phyloP scores from a whole-genome alignment of 495 filamentous ascomycete species.

The Melanomma pulvis-pyrius region DNA sequence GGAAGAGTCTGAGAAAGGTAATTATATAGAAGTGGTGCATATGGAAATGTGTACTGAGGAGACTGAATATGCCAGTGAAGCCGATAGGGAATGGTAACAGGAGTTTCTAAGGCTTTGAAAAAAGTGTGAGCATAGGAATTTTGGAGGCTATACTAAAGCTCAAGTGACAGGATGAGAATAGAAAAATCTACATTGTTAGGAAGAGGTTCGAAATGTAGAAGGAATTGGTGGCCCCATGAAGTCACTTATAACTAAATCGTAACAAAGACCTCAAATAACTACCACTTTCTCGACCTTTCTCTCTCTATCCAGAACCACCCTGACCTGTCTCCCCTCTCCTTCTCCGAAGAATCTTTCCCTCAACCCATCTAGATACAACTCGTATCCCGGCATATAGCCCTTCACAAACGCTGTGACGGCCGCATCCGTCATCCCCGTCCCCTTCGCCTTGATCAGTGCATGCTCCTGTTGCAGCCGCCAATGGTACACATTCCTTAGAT shows the following conservation, averaged over 20 bases:
- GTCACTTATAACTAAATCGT: background rate
- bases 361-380: slow-evolving; percentile 21
- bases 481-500: slow-evolving; percentile 24
- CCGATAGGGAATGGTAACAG: too few species aligned
- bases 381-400: slow-evolving; percentile 32
- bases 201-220: too few species aligned
- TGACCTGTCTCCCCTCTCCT: slow-evolving; percentile 3
- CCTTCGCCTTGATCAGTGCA: slow-evolving; percentile 63
- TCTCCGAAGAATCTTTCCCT: slow-evolving; percentile 19
- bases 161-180: too few species aligned
- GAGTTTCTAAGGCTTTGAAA: too few species aligned
- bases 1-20: too few species aligned
- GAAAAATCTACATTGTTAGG: too few species aligned
- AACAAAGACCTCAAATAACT: background rate
- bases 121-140: too few species aligned
- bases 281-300: slow-evolving; percentile 1
- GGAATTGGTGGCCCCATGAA: background rate
- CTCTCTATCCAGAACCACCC: slow-evolving; percentile 15
- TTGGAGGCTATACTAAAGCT: too few species aligned
- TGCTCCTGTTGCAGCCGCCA: slow-evolving; percentile 39
- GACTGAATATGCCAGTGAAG: too few species aligned
- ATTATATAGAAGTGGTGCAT: too few species aligned
- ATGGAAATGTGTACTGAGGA: too few species aligned
- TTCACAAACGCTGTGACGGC: slow-evolving; percentile 14
- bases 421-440: slow-evolving; percentile 69